Percentiles rank a stretch among this genome's conserved stretches.
phyloP scores from a whole-genome alignment of 208 protist genomes.

The Leishmania mexicana region DNA sequence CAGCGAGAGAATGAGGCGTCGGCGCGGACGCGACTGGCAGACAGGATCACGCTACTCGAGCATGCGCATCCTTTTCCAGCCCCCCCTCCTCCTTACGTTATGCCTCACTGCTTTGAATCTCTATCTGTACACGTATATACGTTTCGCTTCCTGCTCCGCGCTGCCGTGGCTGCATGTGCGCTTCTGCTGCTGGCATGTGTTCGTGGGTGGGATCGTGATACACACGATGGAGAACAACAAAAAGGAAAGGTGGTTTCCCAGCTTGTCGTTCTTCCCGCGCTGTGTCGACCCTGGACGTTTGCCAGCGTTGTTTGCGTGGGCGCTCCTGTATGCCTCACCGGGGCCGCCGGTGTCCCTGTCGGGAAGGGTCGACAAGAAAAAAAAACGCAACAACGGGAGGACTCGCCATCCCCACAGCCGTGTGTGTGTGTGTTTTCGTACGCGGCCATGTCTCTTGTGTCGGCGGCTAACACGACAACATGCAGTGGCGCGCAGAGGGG shows the following conservation, averaged over 20 bases:
- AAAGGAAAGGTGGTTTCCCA: too few species aligned
- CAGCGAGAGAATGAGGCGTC: background rate
- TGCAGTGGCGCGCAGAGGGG: background rate
- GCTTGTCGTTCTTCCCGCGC: too few species aligned
- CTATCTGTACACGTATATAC: too few species aligned
- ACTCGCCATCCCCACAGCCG: too few species aligned
- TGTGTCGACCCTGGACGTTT: too few species aligned
- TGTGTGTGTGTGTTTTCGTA: background rate
- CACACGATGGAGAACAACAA: too few species aligned
- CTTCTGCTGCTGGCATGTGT: too few species aligned
- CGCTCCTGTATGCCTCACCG: too few species aligned
- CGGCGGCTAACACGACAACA: background rate
- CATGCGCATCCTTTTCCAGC: background rate
- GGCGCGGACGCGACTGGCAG: background rate
- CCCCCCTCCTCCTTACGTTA: background rate
- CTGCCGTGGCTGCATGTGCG: background rate
- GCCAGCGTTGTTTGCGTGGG: background rate
- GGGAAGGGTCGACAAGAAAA: background rate
- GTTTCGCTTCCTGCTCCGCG: background rate
- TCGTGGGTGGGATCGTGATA: too few species aligned
- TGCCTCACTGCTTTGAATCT: background rate
- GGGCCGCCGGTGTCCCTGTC: too few species aligned
- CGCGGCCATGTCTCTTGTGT: background rate
- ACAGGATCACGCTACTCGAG: background rate
- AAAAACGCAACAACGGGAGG: background rate